A percentile compares a stretch with the other conserved stretches of the same genome.
phyloP scores from a whole-genome alignment of 345 rosid genomes.

The Salix suchowensis region DNA sequence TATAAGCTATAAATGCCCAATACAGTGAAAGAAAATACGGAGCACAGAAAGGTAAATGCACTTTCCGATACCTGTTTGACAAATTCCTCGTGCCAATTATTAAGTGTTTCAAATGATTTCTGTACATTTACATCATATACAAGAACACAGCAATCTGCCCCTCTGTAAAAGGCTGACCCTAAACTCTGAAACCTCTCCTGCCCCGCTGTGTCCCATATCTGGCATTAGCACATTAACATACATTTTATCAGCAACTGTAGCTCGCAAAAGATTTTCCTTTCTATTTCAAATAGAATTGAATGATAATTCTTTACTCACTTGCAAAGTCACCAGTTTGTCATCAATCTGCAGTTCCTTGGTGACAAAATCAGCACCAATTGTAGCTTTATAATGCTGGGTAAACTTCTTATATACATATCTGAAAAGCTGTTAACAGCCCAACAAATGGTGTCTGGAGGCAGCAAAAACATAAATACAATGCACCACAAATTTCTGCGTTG shows the following conservation, averaged over 20 bases:
- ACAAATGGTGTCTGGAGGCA: not conserved
- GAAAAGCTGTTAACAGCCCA: not conserved
- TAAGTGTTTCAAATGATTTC: constrained; percentile 60
- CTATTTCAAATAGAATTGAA: not conserved
- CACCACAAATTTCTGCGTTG: not conserved
- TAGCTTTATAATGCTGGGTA: constrained; percentile 75
- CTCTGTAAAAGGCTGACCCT: constrained; percentile 82
- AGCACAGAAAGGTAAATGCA: not conserved
- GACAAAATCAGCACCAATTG: constrained; percentile 90
- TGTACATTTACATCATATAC: constrained; percentile 61
- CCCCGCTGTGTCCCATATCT: constrained; percentile 99
- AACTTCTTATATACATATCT: constrained; percentile 84
- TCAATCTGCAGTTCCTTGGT: constrained; percentile 81
- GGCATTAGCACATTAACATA: not conserved
- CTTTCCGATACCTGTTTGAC: constrained; percentile 56
- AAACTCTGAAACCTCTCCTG: constrained; percentile 91
- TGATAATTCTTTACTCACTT: constrained; percentile 34
- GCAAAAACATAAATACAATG: not conserved
- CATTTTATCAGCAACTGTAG: not conserved
- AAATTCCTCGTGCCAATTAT: constrained; percentile 67
- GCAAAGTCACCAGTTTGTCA: constrained; percentile 69
- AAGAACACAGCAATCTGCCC: constrained; percentile 85
- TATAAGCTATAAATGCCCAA: not conserved
- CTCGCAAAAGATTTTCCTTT: not conserved
- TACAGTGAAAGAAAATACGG: not conserved